Base-by-base conservation (phyloP, 768 basidiomycete species). In the Leucocoprinus sp. region DNA sequence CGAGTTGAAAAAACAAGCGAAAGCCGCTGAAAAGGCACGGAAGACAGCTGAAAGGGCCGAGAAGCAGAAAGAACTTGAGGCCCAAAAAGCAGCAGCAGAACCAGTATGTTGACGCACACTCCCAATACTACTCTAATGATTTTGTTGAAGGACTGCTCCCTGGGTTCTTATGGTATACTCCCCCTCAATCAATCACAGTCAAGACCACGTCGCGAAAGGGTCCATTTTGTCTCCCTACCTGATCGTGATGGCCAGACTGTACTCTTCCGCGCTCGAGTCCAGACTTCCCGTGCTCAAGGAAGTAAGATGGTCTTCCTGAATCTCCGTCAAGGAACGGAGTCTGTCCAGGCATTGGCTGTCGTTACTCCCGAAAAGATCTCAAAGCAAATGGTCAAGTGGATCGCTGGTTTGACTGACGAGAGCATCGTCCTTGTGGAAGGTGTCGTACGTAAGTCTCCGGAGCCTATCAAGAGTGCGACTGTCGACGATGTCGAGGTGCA, bases 321-420 rank as follows among this genome's bases (percentile, higher is more conserved):
- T 59, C 74, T 99, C 45, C 86, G 95, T 49, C 95, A 99, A 63
- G 78, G 87, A 54, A 82, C 75, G 11, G 74, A 84, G 58, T 74
- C 93, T 45, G 81, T 99, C 7, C 95, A 98, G 61, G 93, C 86
- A 27, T 68, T 98, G 31, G 69, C 95, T 50, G 64, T 70, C 38
- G 78, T 86, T 18, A 68, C 83, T 8, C 75, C 80, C 8, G 84
- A 78, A 37, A 81, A 77, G 56, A 74, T 98, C 21, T 93, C 90
- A 51, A 97, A 93, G 66, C 93, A 95, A 61, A 99, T 99, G 96
- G 78, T 92, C 29, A 96, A 92, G 65, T 98, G 87, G 85, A 78
- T 83, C 14, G 80, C 81, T 15, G 60, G 76, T 19, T 66, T 98
- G 40, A 69, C 82, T 21, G 76, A 77, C 55, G 96, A 99, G 68